Evolutionary conservation across 768 basidiomycete genomes (phyloP).

Genomic region (Leccinum incarnatum): DNA sequence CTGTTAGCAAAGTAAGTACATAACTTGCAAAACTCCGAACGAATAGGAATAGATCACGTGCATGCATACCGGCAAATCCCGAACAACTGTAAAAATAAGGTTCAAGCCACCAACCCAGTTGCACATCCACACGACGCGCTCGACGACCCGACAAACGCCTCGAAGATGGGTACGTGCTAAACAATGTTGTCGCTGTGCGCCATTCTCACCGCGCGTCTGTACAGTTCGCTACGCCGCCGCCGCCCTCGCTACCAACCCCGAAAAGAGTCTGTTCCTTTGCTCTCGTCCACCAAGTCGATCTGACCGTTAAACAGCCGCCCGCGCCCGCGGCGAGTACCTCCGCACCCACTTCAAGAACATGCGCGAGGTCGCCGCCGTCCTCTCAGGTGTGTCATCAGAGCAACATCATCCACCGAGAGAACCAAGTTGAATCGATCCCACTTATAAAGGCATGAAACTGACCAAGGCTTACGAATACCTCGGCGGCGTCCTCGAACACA

Average conservation of each 20-base stretch:
- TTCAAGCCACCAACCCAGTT: constrained; percentile 29
- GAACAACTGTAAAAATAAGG: constrained; percentile 31
- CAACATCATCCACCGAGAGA: background rate
- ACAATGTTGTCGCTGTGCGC: constrained; percentile 6
- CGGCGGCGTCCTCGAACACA: constrained; percentile 92
- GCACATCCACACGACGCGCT: constrained; percentile 32
- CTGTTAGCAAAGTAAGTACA: background rate
- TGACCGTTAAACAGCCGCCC: constrained; percentile 60
- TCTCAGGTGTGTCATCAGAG: constrained; percentile 61
- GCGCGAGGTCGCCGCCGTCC: constrained; percentile 95
- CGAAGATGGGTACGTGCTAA: constrained; percentile 61
- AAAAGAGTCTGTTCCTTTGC: constrained; percentile 71
- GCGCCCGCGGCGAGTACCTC: constrained; percentile 93
- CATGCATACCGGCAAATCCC: constrained; percentile 17
- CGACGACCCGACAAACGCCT: constrained; percentile 44
- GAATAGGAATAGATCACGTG: background rate
- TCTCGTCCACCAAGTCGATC: background rate
- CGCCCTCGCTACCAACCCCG: constrained; percentile 84
- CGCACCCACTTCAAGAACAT: constrained; percentile 99
- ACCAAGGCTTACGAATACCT: constrained; percentile 96
- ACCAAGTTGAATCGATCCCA: constrained; percentile 1
- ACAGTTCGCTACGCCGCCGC: constrained; percentile 93
- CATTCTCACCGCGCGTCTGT: constrained; percentile 17
- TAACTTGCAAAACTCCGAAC: background rate
- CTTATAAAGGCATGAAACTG: constrained; percentile 74